These are phyloP conservation scores for Candida michaelii DNA, from an alignment of 805 yeast species.

Conservation along the genomic window DNA sequence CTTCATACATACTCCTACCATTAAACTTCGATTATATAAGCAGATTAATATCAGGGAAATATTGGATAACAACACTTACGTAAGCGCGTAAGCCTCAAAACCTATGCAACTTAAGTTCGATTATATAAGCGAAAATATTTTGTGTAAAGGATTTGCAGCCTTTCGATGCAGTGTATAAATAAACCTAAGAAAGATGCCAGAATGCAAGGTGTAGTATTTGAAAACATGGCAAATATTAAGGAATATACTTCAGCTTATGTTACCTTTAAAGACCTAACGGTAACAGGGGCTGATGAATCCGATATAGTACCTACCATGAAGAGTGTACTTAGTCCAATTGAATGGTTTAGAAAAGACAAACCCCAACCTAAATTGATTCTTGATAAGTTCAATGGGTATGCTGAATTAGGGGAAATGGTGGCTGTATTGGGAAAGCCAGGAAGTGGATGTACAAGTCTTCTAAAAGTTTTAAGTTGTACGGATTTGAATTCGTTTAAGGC, in stretches of 20 bases:
- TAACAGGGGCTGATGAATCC: constrained; percentile 47
- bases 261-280: constrained; percentile 36
- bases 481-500: constrained; percentile 34
- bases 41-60: no score
- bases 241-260: constrained; percentile 16
- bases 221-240: neutral
- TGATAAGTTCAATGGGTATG: constrained; percentile 33
- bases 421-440: constrained; percentile 41
- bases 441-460: constrained; percentile 37
- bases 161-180: neutral
- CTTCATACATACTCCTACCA: no score
- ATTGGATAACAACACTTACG: no score
- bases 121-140: neutral
- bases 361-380: constrained; percentile 19
- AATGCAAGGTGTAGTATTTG: no score
- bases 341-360: constrained; percentile 16
- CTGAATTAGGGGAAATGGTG: constrained; percentile 37
- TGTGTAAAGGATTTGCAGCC: no score
- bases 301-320: constrained; percentile 44
- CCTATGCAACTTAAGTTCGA: no score
- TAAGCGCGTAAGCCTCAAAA: no score
- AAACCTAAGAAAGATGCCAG: no score
- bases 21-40: neutral
- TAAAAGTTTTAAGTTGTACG: constrained; percentile 33
- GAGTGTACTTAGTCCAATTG: constrained; percentile 37